phyloP scores from a whole-genome alignment of 2,329 filamentous ascomycete species.

The Eurotiales sp. region DNA sequence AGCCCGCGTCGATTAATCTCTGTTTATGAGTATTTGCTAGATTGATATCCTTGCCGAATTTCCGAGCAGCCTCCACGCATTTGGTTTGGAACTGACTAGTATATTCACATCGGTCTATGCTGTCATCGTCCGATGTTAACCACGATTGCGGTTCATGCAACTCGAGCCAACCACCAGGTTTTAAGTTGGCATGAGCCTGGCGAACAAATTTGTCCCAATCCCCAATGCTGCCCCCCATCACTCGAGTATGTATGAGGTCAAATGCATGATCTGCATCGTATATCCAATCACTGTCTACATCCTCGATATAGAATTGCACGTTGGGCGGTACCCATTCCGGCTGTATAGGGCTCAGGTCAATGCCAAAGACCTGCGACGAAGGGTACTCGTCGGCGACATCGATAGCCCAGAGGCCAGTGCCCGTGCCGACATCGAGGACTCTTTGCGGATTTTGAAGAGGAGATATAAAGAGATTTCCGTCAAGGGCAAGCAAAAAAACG shows the following conservation, averaged over 20 bases:
- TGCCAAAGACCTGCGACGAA: conserved; percentile 18
- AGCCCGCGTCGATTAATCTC: conserved; percentile 48
- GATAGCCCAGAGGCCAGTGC: conserved; percentile 57
- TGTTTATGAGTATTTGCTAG: conserved; percentile 30
- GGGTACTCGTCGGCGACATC: conserved; percentile 32
- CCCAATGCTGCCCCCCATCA: conserved; percentile 9
- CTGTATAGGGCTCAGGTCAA: conserved; percentile 10
- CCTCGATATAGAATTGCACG: conserved; percentile 13
- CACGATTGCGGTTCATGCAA: conserved; percentile 42
- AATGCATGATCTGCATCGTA: conserved; percentile 15
- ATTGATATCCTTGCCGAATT: conserved; percentile 31
- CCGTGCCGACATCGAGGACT: conserved; percentile 50
- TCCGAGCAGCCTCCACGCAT: conserved; percentile 25
- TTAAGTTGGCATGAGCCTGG: conserved; percentile 25
- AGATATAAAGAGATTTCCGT: conserved; percentile 43
- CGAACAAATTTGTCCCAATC: conserved; percentile 10
- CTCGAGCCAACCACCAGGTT: conserved; percentile 45
- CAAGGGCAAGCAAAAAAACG: conserved; percentile 46
- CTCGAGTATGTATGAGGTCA: conserved; percentile 11
- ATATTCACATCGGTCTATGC: conserved; percentile 22
- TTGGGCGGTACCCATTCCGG: conserved; percentile 18
- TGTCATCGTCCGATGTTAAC: conserved; percentile 42
- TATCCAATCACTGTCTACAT: conserved; percentile 12
- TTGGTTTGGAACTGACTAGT: conserved; percentile 21
- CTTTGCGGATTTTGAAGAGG: conserved; percentile 39